These are phyloP conservation scores for Irpex sp. DNA, from an alignment of 1,284 basidiomycete species.

Conservation along the genomic window DNA sequence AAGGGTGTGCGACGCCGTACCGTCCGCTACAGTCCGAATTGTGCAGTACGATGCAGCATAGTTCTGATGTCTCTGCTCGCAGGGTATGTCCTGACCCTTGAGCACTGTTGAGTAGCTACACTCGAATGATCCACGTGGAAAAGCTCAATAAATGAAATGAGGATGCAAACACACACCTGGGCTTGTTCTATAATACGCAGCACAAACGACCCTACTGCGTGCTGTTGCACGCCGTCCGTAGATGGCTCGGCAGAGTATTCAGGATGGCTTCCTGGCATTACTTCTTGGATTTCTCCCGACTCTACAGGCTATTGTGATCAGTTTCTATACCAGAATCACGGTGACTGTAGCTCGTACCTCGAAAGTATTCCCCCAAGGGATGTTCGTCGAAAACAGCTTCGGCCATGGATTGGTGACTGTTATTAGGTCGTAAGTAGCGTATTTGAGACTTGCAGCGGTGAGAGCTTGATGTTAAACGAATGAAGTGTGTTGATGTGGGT, in stretches of 20 bases:
- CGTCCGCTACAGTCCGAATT: too few relatives aligned
- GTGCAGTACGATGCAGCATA: too few relatives aligned
- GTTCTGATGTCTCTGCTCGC: too few relatives aligned
- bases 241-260: conserved; percentile 17
- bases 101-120: too few relatives aligned
- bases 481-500: background rate
- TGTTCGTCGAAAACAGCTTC: conserved; percentile 74
- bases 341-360: conserved; percentile 40
- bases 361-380: conserved; percentile 67
- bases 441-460: background rate
- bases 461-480: background rate
- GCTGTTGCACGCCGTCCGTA: conserved; percentile 3
- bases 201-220: background rate
- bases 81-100: too few relatives aligned
- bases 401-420: conserved; percentile 44
- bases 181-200: background rate
- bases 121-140: too few relatives aligned
- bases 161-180: too few relatives aligned
- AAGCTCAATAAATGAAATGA: background rate
- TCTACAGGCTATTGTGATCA: conserved; percentile 30
- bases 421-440: background rate
- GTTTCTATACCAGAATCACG: conserved; percentile 35
- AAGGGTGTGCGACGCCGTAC: too few relatives aligned
- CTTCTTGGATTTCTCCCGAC: conserved; percentile 7
- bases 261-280: conserved; percentile 10